These are phyloP conservation scores for Glaciozyma antarctica DNA, from an alignment of 768 basidiomycete species.

Conservation along the genomic window DNA sequence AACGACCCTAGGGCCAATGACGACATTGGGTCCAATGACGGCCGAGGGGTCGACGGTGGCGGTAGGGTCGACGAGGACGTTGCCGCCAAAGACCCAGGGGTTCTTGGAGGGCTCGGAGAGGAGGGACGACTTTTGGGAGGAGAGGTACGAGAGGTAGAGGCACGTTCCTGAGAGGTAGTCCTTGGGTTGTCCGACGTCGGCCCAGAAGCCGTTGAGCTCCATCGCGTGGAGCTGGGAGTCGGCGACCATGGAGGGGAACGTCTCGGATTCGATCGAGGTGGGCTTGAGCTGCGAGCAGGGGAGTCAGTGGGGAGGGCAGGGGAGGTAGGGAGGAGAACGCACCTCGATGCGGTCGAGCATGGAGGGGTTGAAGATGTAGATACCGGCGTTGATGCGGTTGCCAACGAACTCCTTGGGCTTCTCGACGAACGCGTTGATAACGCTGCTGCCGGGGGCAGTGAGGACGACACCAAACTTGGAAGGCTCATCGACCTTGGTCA, in stretches of 20 bases:
- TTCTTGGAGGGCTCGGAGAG: constrained; percentile 42
- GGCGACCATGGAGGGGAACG: constrained; percentile 44
- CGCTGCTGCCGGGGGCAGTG: constrained; percentile 41
- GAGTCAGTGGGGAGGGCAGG: not conserved
- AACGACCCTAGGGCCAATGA: constrained; percentile 44
- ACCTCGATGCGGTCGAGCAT: constrained; percentile 45
- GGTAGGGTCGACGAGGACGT: constrained; percentile 45
- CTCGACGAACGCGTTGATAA: constrained; percentile 47
- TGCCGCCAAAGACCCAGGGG: constrained; percentile 44
- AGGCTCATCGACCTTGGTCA: constrained; percentile 47
- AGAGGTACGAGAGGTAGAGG: constrained; percentile 43
- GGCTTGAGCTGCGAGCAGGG: constrained; percentile 40
- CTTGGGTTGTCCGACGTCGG: constrained; percentile 48
- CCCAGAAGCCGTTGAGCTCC: constrained; percentile 47
- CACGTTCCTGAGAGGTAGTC: constrained; percentile 41
- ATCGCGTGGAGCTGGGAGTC: constrained; percentile 45
- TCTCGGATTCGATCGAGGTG: constrained; percentile 46
- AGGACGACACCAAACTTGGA: constrained; percentile 47
- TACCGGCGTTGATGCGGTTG: constrained; percentile 48
- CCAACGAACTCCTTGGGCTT: constrained; percentile 47
- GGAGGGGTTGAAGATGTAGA: constrained; percentile 48
- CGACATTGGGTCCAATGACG: constrained; percentile 45
- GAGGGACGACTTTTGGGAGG: constrained; percentile 21
- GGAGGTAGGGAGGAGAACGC: constrained; percentile 9
- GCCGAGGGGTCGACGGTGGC: constrained; percentile 41